Evolutionary conservation across 192 early-diverging fungal genomes (phyloP).

Genomic region (Oehlia diaphana): DNA sequence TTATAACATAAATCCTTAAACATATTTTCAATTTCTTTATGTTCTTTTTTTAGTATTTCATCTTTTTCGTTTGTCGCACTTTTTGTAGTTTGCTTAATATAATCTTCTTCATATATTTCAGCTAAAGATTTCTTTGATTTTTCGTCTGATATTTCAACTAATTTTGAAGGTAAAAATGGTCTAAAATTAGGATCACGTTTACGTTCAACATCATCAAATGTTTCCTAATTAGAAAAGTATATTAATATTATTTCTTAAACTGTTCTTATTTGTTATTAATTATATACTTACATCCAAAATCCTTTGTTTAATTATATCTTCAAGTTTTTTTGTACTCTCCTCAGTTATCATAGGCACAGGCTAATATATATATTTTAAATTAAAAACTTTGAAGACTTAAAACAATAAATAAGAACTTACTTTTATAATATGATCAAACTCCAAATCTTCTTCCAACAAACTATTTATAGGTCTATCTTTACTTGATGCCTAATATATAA

Average conservation of each 20-base stretch:
- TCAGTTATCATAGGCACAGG: slow-evolving; percentile 94
- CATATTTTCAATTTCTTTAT: slow-evolving; percentile 77
- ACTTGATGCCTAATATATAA: slow-evolving; percentile 48
- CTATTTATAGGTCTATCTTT: slow-evolving; percentile 88
- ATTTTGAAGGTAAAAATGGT: slow-evolving; percentile 70
- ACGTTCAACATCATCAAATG: slow-evolving; percentile 94
- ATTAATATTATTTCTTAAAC: neutral
- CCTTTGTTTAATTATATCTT: slow-evolving; percentile 91
- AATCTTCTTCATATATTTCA: slow-evolving; percentile 91
- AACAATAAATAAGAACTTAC: neutral
- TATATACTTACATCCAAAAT: slow-evolving; percentile 66
- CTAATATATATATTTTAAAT: slow-evolving; percentile 3
- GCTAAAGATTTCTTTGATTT: slow-evolving; percentile 86
- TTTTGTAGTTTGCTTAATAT: slow-evolving; percentile 60
- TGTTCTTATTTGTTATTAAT: neutral
- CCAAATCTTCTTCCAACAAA: slow-evolving; percentile 90
- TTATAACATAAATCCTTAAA: slow-evolving; percentile 79
- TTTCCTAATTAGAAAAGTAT: slow-evolving; percentile 33
- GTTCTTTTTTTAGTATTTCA: slow-evolving; percentile 71
- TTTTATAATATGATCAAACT: slow-evolving; percentile 87
- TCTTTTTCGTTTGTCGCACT: slow-evolving; percentile 71
- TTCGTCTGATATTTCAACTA: slow-evolving; percentile 83
- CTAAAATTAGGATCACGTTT: slow-evolving; percentile 75
- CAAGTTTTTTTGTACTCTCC: slow-evolving; percentile 82
- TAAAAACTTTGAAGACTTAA: neutral